Base-by-base conservation (phyloP, 768 basidiomycete species). In the Cystobasidiopsis lactophilus region DNA sequence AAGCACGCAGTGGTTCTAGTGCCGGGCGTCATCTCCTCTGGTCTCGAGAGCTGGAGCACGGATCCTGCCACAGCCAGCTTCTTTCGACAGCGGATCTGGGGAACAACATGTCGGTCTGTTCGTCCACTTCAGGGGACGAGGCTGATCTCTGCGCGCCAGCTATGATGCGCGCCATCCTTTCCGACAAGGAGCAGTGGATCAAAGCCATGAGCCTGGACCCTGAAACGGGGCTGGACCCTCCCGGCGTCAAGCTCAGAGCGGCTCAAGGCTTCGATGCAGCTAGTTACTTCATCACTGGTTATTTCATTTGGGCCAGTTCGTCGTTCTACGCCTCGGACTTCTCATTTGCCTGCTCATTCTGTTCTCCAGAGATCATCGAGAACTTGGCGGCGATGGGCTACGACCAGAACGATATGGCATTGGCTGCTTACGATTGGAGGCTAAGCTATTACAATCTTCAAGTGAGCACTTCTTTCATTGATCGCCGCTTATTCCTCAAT, bases 21-120 rank as follows among this genome's bases (percentile, higher is more conserved):
- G 16, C 63, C 63, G 3, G 63, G 63, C 0, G 60, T 64, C 50
- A 49, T 59, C 3, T 39, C 44, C n/a, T 18, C 39, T 55, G 79
- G 82, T 3, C 69, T 95, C 54, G 89, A 95, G 63, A 86, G 83
- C 5, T 98, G 93, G 91, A 80, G 83, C 3, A 91, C 91, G 0
- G 72, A 76, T 4, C 77, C 79, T 0, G 83, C 84, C 53, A 82
- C 85, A 57, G 76, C 83, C 4, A 64, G 78, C 0, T 93, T 86
- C 70, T 96, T 98, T 65, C 76, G 89, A n/a, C 80, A 91, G 66
- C 80, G 85, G 5, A 59, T 74, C 35, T 74, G 73, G 73, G 71
- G 68, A 3, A 64, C 60, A 2, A 62, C 63, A 5, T 58, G 54
- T 26, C 43, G 43, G 39, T 41, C 30, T 19, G 23, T 27, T 19